Evolutionary conservation across 208 protist species (phyloP).

Genomic region (Leishmania guyanensis): DNA sequence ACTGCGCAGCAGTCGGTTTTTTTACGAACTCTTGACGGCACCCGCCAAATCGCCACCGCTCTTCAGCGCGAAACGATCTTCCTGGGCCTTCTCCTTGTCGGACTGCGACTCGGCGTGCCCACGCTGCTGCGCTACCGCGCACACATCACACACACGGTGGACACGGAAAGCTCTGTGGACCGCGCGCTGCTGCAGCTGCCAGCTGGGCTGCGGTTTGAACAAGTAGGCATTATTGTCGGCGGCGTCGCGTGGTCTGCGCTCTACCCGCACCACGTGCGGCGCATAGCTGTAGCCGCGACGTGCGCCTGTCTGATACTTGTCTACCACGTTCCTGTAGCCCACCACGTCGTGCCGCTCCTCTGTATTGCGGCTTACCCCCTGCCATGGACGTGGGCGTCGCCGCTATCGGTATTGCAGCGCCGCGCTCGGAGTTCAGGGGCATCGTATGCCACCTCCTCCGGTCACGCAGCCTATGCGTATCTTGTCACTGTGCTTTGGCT

Average conservation of each 20-base stretch:
- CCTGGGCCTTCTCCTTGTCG: conserved; percentile 25
- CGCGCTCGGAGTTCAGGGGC: neutral
- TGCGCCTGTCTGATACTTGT: conserved; percentile 15
- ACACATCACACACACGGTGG: conserved; percentile 61
- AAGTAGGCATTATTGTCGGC: conserved; percentile 27
- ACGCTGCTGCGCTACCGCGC: conserved; percentile 45
- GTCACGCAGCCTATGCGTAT: conserved; percentile 33
- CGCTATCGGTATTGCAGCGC: neutral
- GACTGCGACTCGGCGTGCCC: conserved; percentile 35
- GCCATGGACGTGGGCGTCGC: neutral
- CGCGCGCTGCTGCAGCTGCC: conserved; percentile 17
- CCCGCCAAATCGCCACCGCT: neutral
- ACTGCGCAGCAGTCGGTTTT: neutral
- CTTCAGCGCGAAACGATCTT: conserved; percentile 3
- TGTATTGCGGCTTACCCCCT: conserved; percentile 15
- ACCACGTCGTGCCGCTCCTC: conserved; percentile 50
- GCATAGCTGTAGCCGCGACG: conserved; percentile 6
- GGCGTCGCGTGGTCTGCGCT: conserved; percentile 17
- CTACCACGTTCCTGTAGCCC: conserved; percentile 45
- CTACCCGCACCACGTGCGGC: conserved; percentile 11
- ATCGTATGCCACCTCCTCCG: neutral
- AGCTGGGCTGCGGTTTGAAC: conserved; percentile 17
- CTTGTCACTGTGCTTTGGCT: conserved; percentile 54
- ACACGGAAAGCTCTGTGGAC: conserved; percentile 39
- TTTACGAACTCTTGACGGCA: neutral